Conservation (phyloP, 768 basidiomycete genomes). For the Russula emetica region DNA sequence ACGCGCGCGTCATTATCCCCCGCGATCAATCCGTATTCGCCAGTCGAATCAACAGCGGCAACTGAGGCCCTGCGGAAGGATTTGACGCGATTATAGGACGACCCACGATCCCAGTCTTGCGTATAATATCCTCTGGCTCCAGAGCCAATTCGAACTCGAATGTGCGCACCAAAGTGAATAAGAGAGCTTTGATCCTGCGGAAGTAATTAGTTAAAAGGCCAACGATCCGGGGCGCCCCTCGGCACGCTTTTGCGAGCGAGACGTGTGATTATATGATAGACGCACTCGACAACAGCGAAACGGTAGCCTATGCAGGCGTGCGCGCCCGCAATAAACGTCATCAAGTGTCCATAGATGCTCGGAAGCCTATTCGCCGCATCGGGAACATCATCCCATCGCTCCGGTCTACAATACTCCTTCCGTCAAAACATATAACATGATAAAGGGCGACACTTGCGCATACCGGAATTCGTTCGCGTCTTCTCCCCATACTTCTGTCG, state of each 20-base stretch:
- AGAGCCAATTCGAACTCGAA: slow-evolving; percentile 29
- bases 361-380: slow-evolving; percentile 21
- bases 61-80: slow-evolving; percentile 20
- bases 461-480: slow-evolving; percentile 35
- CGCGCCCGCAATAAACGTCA: slow-evolving; percentile 34
- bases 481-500: slow-evolving; percentile 34
- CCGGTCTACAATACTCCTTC: slow-evolving; percentile 14
- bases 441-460: neutral
- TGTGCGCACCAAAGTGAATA: slow-evolving; percentile 30
- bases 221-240: neutral
- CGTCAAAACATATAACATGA: neutral
- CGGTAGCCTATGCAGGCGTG: slow-evolving; percentile 34
- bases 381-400: slow-evolving; percentile 26
- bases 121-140: slow-evolving; percentile 22
- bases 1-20: neutral
- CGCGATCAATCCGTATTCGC: slow-evolving; percentile 4
- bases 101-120: slow-evolving; percentile 16
- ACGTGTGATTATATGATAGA: neutral
- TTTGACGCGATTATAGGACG: slow-evolving; percentile 24
- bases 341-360: slow-evolving; percentile 25
- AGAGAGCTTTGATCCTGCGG: slow-evolving; percentile 30
- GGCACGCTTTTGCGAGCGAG: too few species aligned
- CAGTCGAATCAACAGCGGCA: slow-evolving; percentile 22
- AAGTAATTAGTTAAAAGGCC: too few species aligned
- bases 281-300: slow-evolving; percentile 31